Evolutionary conservation across 805 yeast genomes (phyloP).

Genomic region (Wickerhamomyces tratensis): DNA sequence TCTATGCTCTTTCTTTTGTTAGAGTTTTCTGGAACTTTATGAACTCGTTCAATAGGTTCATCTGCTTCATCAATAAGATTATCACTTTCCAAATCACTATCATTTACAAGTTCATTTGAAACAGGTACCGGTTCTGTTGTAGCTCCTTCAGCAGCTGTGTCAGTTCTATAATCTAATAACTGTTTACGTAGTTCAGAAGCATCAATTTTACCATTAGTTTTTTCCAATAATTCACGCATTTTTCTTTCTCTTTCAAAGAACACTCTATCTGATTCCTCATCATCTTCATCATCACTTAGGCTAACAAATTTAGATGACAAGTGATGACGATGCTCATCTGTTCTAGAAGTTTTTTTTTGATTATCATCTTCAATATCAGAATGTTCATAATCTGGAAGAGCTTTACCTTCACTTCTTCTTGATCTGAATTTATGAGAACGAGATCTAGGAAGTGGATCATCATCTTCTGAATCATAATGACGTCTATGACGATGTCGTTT

Average conservation of each 20-base stretch:
- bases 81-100: background rate
- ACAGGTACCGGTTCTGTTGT: too few species aligned
- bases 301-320: constrained; percentile 46
- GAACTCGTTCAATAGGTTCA: too few species aligned
- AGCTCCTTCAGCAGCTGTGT: too few species aligned
- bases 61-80: background rate
- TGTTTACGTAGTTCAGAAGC: background rate
- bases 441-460: constrained; percentile 1
- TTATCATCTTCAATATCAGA: constrained; percentile 1
- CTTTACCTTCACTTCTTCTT: constrained; percentile 2
- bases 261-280: constrained; percentile 38
- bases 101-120: background rate
- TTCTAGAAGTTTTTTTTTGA: background rate
- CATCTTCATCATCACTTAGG: constrained; percentile 58
- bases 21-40: too few species aligned
- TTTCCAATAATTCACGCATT: constrained; percentile 26
- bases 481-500: constrained; percentile 2
- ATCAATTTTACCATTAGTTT: constrained; percentile 7
- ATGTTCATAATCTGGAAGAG: constrained; percentile 21
- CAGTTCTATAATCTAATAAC: background rate
- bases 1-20: background rate
- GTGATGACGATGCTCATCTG: background rate
- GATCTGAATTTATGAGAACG: constrained; percentile 1
- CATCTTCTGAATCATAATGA: constrained; percentile 4
- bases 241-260: constrained; percentile 50